A percentile compares a stretch with the other conserved stretches of the same genome.
These are phyloP conservation scores for Silene coronaria DNA, from an alignment of 179 eudicot genomes.

Conservation along the genomic window DNA sequence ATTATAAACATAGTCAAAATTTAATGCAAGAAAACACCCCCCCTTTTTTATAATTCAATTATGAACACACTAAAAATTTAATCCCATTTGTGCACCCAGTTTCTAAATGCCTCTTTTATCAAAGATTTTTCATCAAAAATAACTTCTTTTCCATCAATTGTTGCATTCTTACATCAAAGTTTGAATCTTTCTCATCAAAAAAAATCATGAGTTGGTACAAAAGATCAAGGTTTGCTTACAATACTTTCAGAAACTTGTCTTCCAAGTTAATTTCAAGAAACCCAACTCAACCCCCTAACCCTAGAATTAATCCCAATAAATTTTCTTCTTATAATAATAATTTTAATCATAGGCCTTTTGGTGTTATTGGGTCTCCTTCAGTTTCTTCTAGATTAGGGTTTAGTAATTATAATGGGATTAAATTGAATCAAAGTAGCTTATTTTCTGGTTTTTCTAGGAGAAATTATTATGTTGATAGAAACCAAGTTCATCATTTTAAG, in stretches of 20 bases:
- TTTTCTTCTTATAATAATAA: constrained; percentile 15
- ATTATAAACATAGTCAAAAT: not conserved
- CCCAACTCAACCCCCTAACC: constrained; percentile 22
- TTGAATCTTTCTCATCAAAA: constrained; percentile 6
- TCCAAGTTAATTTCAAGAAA: constrained; percentile 30
- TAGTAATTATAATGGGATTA: constrained; percentile 17
- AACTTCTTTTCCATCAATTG: not conserved
- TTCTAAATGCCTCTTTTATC: not conserved
- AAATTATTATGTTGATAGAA: constrained; percentile 48
- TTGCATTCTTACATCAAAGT: not conserved
- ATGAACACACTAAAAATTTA: not conserved
- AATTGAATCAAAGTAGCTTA: constrained; percentile 22
- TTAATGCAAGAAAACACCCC: no score
- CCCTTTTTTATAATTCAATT: not conserved
- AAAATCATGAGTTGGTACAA: constrained; percentile 48
- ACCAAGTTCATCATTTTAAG: constrained; percentile 47
- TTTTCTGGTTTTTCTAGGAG: constrained; percentile 31
- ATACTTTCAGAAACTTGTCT: constrained; percentile 27
- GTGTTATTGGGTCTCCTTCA: constrained; percentile 29
- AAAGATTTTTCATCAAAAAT: not conserved
- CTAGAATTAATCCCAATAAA: constrained; percentile 12
- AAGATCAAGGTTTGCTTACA: constrained; percentile 39
- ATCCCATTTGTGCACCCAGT: not conserved
- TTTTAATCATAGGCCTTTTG: not conserved
- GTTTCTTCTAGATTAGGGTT: constrained; percentile 29